Conservation (phyloP, 2,329 filamentous ascomycete genomes). For the Scolecobasidium constrictum region DNA sequence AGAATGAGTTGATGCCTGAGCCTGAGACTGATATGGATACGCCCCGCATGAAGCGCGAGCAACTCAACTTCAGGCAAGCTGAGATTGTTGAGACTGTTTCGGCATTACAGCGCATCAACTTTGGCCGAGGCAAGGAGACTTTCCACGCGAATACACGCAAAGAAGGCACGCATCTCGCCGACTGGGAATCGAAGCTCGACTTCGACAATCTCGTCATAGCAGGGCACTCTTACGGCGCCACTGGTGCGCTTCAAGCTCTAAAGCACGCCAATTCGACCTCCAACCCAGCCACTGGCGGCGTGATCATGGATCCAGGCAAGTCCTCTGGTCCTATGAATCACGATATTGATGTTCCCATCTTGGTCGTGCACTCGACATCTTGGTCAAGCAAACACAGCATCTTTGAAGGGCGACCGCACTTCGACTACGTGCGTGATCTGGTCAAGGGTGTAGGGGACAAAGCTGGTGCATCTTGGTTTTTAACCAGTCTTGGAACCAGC, state of each 20-base stretch:
- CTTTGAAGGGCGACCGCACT: conserved; percentile 8
- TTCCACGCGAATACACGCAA: conserved; percentile 7
- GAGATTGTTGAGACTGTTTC: conserved; percentile 7
- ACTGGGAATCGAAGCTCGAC: conserved; percentile 5
- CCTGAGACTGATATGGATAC: conserved; percentile 3
- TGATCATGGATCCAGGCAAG: conserved; percentile 8
- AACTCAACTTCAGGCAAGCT: conserved; percentile 7
- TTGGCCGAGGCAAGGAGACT: not conserved
- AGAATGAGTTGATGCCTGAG: conserved; percentile 24
- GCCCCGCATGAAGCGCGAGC: conserved; percentile 2
- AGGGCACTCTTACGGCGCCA: conserved; percentile 73
- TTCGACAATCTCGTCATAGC: conserved; percentile 22
- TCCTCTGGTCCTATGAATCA: conserved; percentile 5
- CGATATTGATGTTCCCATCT: conserved; percentile 7
- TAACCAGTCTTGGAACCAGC: conserved; percentile 8
- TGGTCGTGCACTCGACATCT: conserved; percentile 7
- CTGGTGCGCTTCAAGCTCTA: conserved; percentile 63
- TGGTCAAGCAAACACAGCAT: conserved; percentile 5
- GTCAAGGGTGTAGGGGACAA: not conserved
- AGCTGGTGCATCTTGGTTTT: conserved; percentile 6
- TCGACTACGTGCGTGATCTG: conserved; percentile 6
- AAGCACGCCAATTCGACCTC: conserved; percentile 34
- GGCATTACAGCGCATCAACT: conserved; percentile 1
- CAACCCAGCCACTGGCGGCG: conserved; percentile 2
- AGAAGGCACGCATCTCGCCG: conserved; percentile 2